Evolutionary conservation across 352 stramenopile species (phyloP).

Genomic region (Globisporangium heterothallicum): DNA sequence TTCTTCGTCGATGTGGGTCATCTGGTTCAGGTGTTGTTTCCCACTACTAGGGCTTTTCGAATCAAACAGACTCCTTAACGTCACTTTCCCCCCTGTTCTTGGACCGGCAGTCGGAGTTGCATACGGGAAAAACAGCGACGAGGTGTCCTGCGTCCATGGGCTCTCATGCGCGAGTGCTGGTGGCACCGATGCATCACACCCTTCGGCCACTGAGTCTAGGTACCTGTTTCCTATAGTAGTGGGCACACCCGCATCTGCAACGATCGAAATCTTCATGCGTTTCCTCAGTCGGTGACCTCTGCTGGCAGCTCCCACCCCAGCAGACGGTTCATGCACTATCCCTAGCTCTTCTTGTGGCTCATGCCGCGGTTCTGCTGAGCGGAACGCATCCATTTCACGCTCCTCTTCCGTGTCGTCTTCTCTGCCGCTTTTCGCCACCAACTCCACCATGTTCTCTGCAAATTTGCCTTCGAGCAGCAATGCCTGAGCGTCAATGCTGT

Average conservation of each 20-base stretch:
- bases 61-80: constrained; percentile 1
- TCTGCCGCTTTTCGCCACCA: neutral
- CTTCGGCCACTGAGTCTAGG: neutral
- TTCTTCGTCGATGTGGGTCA: neutral
- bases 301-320: neutral
- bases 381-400: neutral
- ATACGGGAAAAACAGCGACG: constrained; percentile 7
- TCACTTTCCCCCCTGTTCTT: neutral
- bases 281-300: neutral
- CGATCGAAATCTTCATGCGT: constrained; percentile 13
- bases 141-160: constrained; percentile 2
- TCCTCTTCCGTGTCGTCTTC: neutral
- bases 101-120: constrained; percentile 6
- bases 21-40: neutral
- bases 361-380: neutral
- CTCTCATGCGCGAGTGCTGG: constrained; percentile 7
- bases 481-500: neutral
- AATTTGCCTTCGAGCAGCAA: constrained; percentile 8
- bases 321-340: neutral
- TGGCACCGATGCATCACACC: neutral
- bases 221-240: neutral
- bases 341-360: constrained; percentile 5
- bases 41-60: neutral
- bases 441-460: constrained; percentile 7
- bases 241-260: neutral